phyloP scores from a whole-genome alignment of 768 basidiomycete genomes.

The Lentinula raphanica region DNA sequence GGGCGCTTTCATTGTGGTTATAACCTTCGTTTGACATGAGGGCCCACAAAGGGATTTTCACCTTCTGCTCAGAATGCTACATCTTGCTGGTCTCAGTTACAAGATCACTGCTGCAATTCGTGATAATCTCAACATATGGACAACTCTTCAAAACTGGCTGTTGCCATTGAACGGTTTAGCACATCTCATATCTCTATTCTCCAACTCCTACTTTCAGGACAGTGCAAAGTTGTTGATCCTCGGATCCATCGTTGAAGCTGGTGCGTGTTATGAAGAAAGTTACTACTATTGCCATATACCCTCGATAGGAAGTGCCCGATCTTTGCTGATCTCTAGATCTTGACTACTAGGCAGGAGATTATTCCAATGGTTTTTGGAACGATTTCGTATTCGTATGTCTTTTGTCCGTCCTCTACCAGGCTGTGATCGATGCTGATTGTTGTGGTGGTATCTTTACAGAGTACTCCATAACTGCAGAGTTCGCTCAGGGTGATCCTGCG shows the following conservation, averaged over 20 bases:
- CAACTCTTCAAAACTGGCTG: not conserved
- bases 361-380: constrained; percentile 32
- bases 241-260: constrained; percentile 30
- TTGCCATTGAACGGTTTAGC: not conserved
- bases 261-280: not conserved
- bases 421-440: not conserved
- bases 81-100: no score
- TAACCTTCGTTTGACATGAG: no score
- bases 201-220: constrained; percentile 3
- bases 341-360: constrained; percentile 26
- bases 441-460: constrained; percentile 20
- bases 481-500: constrained; percentile 41
- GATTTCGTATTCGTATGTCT: constrained; percentile 34
- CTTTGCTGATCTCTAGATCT: not conserved
- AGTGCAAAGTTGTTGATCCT: constrained; percentile 17
- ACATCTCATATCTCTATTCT: constrained; percentile 4
- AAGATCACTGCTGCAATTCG: no score
- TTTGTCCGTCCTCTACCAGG: not conserved
- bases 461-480: constrained; percentile 39
- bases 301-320: not conserved
- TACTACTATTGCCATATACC: no score
- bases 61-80: no score
- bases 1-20: no score
- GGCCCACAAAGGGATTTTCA: no score
- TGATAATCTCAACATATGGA: not conserved